Conservation (phyloP, 2,329 filamentous ascomycete species). For the Fusarium dlaminii region DNA sequence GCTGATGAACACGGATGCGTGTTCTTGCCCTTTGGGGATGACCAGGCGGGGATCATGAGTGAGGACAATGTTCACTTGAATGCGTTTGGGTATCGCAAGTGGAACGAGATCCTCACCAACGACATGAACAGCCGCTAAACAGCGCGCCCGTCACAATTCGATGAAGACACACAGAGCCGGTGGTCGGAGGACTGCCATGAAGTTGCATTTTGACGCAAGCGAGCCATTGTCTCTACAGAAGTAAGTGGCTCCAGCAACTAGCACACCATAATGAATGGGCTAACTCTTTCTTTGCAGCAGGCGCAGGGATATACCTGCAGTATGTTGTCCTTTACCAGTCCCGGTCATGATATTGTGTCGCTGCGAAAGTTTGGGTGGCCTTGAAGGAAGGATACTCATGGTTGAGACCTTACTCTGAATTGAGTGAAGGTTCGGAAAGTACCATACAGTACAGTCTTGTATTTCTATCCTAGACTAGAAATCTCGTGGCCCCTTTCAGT, state of each 20-base stretch:
- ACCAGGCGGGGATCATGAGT: not conserved
- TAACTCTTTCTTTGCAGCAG: accelerated
- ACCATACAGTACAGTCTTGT: not conserved
- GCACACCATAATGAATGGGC: accelerated
- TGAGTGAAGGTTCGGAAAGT: accelerated
- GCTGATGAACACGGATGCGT: not conserved
- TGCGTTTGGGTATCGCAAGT: not conserved
- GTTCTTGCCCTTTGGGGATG: not conserved
- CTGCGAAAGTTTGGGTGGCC: accelerated
- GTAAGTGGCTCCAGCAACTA: not conserved
- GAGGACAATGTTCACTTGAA: conserved; percentile 13
- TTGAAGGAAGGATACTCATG: no score
- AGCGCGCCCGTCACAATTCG: accelerated
- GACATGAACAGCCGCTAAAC: not conserved
- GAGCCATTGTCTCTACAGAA: accelerated
- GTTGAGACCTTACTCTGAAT: no score
- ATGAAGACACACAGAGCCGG: accelerated
- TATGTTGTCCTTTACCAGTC: not conserved
- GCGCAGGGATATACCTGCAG: accelerated
- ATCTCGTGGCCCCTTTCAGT: accelerated
- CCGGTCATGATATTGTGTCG: accelerated
- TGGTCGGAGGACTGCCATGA: not conserved
- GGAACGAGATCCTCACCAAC: not conserved
- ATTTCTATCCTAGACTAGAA: not conserved
- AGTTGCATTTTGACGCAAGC: not conserved